Percentiles rank a stretch among this genome's conserved stretches.
Evolutionary conservation across 2,329 filamentous ascomycete genomes (phyloP).

Genomic region (Clonostachys sp.): DNA sequence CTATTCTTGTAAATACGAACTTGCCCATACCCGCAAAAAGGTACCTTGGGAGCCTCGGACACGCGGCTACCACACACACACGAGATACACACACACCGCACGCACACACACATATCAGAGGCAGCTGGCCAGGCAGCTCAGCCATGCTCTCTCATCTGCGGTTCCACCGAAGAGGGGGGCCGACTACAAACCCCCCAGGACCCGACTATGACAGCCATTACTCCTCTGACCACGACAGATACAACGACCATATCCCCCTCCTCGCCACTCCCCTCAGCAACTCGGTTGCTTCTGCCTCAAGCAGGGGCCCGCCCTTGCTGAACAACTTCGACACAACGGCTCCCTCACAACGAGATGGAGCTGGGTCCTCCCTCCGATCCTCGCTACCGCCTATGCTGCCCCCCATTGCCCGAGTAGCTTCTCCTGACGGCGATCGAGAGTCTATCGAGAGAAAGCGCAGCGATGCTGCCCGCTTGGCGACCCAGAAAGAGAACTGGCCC

Average conservation of each 20-base stretch:
- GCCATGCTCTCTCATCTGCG: slow-evolving; percentile 49
- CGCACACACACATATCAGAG: too few species aligned
- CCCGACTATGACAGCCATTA: background rate
- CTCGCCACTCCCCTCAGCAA: slow-evolving; percentile 31
- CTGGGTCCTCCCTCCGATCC: slow-evolving; percentile 33
- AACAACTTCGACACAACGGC: slow-evolving; percentile 29
- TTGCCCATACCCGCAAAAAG: too few species aligned
- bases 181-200: slow-evolving; percentile 35
- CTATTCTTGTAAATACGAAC: too few species aligned
- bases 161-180: slow-evolving; percentile 53
- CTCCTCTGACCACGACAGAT: background rate
- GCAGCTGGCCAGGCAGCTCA: too few species aligned
- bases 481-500: slow-evolving; percentile 12
- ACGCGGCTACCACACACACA: too few species aligned
- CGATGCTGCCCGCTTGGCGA: slow-evolving; percentile 14
- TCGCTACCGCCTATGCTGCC: slow-evolving; percentile 42
- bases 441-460: too few species aligned
- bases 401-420: slow-evolving; percentile 43
- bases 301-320: too few species aligned
- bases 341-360: slow-evolving; percentile 27
- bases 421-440: slow-evolving; percentile 18
- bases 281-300: slow-evolving; percentile 11
- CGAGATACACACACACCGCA: too few species aligned
- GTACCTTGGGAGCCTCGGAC: too few species aligned
- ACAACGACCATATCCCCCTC: background rate